Conservation (phyloP, 257 asterid species). For the Scutellaria barbata region DNA sequence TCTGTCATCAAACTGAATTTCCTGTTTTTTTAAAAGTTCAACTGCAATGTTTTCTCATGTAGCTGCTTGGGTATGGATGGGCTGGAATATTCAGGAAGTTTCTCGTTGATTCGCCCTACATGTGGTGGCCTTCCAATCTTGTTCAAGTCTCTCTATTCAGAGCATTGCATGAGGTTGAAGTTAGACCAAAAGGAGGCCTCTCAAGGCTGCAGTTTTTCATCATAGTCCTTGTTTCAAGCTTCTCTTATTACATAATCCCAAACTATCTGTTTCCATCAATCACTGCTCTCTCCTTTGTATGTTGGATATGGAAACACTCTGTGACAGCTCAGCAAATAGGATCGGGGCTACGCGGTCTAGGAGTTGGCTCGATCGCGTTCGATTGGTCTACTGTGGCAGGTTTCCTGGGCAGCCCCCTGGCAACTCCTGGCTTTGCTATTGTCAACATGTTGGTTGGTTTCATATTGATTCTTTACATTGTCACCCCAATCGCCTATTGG, state of each 20-base stretch:
- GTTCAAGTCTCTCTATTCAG: conserved; percentile 79
- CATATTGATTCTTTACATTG: conserved; percentile 46
- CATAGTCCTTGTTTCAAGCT: conserved; percentile 57
- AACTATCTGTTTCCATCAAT: conserved; percentile 67
- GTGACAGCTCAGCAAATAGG: conserved; percentile 69
- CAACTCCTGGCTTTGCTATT: conserved; percentile 74
- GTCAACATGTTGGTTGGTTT: conserved; percentile 64
- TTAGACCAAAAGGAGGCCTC: conserved; percentile 60
- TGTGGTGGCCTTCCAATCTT: conserved; percentile 87
- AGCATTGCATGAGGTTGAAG: conserved; percentile 65
- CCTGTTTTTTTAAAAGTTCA: background rate
- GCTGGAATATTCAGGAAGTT: conserved; percentile 70
- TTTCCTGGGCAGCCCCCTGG: conserved; percentile 69
- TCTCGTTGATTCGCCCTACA: conserved; percentile 74
- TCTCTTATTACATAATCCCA: conserved; percentile 65
- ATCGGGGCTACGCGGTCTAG: conserved; percentile 57
- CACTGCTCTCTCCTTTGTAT: conserved; percentile 63
- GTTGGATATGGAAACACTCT: conserved; percentile 71
- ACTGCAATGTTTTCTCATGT: background rate
- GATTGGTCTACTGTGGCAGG: conserved; percentile 73
- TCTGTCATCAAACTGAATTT: background rate
- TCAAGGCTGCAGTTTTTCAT: conserved; percentile 72
- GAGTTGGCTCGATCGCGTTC: conserved; percentile 61
- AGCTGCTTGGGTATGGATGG: conserved; percentile 83
- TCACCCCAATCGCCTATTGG: conserved; percentile 63